Evolutionary conservation across 2,329 filamentous ascomycete species (phyloP).

Genomic region (Pseudohalonectria lignicola): DNA sequence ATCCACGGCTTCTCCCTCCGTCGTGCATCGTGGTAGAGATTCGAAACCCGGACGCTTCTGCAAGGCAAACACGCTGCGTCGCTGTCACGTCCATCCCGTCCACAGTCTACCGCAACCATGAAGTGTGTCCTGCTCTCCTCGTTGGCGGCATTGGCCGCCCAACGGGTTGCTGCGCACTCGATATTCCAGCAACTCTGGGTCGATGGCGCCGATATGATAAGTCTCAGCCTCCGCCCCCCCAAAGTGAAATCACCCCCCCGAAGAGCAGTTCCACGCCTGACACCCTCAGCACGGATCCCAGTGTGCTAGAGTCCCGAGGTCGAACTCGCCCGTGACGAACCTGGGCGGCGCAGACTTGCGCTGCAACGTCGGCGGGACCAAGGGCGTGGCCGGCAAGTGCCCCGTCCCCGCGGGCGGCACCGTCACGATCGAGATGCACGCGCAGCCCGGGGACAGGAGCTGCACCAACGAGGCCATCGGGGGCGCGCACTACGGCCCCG

Average conservation of each 20-base stretch:
- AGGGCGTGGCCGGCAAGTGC: constrained; percentile 28
- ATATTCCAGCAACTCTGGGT: constrained; percentile 42
- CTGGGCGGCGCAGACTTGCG: constrained; percentile 28
- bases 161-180: constrained; percentile 31
- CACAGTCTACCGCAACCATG: constrained; percentile 14
- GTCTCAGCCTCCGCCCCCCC: constrained; percentile 6
- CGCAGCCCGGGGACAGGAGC: constrained; percentile 27
- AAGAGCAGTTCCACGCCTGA: too few species aligned
- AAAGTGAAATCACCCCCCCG: too few species aligned
- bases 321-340: constrained; percentile 39
- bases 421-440: constrained; percentile 47
- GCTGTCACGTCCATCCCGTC: not conserved
- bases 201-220: constrained; percentile 26
- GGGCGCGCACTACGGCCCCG: constrained; percentile 38
- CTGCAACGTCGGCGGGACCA: constrained; percentile 30
- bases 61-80: not conserved
- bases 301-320: constrained; percentile 36
- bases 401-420: constrained; percentile 32
- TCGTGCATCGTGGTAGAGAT: not conserved
- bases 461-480: constrained; percentile 38
- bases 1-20: not conserved
- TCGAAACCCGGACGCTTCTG: not conserved
- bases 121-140: constrained; percentile 19
- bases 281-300: constrained; percentile 19
- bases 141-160: constrained; percentile 21